Base-by-base conservation (phyloP, 176 grass and related monocot species). In the Oryza longistaminata region DNA sequence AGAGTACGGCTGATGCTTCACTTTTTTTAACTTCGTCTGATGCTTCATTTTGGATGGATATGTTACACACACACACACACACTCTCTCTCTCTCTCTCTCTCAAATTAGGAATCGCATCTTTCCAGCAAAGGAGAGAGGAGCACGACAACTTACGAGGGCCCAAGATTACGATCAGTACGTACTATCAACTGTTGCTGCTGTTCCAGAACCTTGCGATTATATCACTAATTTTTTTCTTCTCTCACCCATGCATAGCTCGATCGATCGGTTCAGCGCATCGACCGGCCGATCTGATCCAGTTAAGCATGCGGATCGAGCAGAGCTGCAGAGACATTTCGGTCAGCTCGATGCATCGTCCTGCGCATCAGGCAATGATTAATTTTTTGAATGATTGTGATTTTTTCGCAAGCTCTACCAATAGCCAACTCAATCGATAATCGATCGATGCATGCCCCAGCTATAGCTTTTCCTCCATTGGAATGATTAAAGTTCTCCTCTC, bases 331-430 rank as follows among this genome's bases (percentile, higher is more conserved):
- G 53, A 58, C 2, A 21, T 58, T 6, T 37, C 35, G 16, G 21
- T 55, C 52, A 61, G 75, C 72, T 76, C 21, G 44, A 42, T 82
- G 6, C 2, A 10, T 40, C 37, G 60, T 80, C 62, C 27, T 37
- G 75, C 64, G 39, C 71, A 34, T 27, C 71, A 71, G 72, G 39
- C 71, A 76, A 88, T 90, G 65, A 82, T 90, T 49, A 45, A 48
- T 3, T 39, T 27, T n/a, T 27, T 27, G 64, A 80, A 89, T 89
- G 76, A 85, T 81, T 70, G 48, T 81, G 64, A 53, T 71, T 76
- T 84, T 84, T 81, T 65, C 70, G 77, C 58, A 42, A 66, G 64
- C 79, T 70, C 79, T 70, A 60, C 58, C 85, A 48, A 48, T 29
- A 71, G 34, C 60, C 77, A 68, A 68, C 77, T 81, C 29, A 1